phyloP scores from a whole-genome alignment of 2,329 filamentous ascomycete species.

The Cryphonectria nitschkei region DNA sequence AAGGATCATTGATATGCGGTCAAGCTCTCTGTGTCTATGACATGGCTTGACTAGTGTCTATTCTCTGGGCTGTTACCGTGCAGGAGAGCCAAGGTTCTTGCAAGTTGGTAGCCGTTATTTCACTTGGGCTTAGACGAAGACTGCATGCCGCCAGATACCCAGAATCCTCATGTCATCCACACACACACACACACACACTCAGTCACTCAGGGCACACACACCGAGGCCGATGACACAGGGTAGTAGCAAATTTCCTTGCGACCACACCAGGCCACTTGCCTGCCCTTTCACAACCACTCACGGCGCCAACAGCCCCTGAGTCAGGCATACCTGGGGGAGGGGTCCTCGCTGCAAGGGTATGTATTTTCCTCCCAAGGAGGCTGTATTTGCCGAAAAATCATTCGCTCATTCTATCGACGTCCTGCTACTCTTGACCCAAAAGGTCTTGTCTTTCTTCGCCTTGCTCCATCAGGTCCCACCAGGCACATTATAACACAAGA shows the following conservation, averaged over 20 bases:
- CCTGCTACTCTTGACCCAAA: background rate
- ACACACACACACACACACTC: slow-evolving; percentile 4
- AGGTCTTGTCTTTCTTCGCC: background rate
- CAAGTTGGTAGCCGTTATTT: background rate
- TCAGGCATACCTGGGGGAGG: slow-evolving; percentile 19
- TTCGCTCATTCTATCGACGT: slow-evolving; percentile 19
- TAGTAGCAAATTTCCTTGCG: slow-evolving; percentile 23
- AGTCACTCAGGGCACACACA: background rate
- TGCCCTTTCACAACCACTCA: slow-evolving; percentile 19
- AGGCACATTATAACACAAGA: slow-evolving; percentile 1
- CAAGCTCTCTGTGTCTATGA: background rate
- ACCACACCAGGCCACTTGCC: slow-evolving; percentile 20
- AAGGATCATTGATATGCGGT: slow-evolving; percentile 11
- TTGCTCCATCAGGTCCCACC: slow-evolving; percentile 1
- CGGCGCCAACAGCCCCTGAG: slow-evolving; percentile 25
- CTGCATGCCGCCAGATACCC: background rate
- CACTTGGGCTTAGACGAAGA: background rate
- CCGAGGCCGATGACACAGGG: slow-evolving; percentile 20
- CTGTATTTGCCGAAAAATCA: slow-evolving; percentile 13
- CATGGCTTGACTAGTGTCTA: slow-evolving; percentile 2
- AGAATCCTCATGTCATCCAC: slow-evolving; percentile 17
- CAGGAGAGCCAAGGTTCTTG: background rate
- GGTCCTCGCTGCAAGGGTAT: slow-evolving; percentile 12
- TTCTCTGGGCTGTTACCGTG: slow-evolving; percentile 5
- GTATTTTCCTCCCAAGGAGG: slow-evolving; percentile 22